Evolutionary conservation across 1,284 basidiomycete species (phyloP).

Genomic region (Coniferiporia weirii): DNA sequence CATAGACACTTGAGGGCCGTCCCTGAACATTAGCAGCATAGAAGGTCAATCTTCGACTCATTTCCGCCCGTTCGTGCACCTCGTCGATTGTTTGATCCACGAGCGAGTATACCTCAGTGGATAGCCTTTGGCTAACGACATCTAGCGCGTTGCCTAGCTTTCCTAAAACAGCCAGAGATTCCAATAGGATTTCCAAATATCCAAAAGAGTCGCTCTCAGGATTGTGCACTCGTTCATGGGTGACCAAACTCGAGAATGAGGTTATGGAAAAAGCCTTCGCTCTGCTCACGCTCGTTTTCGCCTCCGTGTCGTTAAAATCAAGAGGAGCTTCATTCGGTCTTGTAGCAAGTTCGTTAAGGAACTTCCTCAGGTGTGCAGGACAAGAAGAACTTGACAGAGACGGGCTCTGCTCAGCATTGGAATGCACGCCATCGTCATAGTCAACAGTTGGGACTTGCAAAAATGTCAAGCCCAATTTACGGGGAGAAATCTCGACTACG

Average conservation of each 20-base stretch:
- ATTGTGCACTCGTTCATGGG: conserved; percentile 37
- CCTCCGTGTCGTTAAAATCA: conserved; percentile 57
- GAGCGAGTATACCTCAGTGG: conserved; percentile 80
- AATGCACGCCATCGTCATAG: conserved; percentile 45
- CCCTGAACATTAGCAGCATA: conserved; percentile 29
- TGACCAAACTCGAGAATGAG: conserved; percentile 23
- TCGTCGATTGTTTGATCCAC: conserved; percentile 89
- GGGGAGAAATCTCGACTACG: conserved; percentile 28
- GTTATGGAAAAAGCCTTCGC: conserved; percentile 23
- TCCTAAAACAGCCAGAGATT: conserved; percentile 87
- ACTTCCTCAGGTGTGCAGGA: conserved; percentile 53
- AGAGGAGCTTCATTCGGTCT: conserved; percentile 80
- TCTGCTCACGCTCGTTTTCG: conserved; percentile 27
- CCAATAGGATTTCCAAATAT: conserved; percentile 92
- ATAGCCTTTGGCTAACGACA: conserved; percentile 76
- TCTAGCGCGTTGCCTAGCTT: conserved; percentile 86
- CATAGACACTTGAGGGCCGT: conserved; percentile 39
- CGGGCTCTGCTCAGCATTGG: conserved; percentile 29
- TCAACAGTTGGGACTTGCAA: conserved; percentile 50
- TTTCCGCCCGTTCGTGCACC: conserved; percentile 83
- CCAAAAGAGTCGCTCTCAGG: conserved; percentile 91
- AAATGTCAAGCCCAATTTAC: conserved; percentile 12
- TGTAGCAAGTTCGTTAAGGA: conserved; percentile 64
- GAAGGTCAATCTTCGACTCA: conserved; percentile 53
- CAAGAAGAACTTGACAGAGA: conserved; percentile 28